Conservation (phyloP, 2,329 filamentous ascomycete genomes). For the Pseudogymnoascus sp. region DNA sequence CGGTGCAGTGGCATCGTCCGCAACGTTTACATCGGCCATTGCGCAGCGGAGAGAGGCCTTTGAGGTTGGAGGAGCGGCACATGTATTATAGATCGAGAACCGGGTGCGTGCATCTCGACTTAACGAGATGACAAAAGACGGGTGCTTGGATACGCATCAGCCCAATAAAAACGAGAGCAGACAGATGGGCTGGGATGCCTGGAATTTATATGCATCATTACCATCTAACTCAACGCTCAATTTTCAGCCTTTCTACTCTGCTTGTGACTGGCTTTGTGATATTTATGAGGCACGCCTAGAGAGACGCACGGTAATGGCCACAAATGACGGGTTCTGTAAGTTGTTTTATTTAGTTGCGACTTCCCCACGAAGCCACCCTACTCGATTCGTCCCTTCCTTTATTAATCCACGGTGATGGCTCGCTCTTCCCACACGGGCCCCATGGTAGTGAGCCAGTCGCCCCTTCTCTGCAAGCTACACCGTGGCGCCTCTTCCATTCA, state of each 20-base stretch:
- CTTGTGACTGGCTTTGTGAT: neutral
- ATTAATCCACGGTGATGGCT: neutral
- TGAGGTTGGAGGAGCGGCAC: neutral
- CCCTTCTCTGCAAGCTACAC: neutral
- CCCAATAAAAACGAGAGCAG: neutral
- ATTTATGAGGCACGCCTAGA: neutral
- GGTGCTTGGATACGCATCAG: neutral
- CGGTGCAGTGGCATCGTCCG: neutral
- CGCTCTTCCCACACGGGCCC: neutral
- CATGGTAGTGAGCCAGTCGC: neutral
- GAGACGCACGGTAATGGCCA: too few species aligned
- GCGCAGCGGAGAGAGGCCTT: neutral
- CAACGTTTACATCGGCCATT: neutral
- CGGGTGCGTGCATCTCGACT: neutral
- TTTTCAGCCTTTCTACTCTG: neutral
- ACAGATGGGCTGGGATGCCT: constrained; percentile 6
- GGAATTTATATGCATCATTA: neutral
- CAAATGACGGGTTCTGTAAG: neutral
- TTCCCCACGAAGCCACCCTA: neutral
- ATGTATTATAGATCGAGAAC: neutral
- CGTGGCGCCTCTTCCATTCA: neutral
- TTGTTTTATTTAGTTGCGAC: neutral
- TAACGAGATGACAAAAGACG: neutral
- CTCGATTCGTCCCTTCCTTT: neutral
- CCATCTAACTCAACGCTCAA: neutral